Conservation (phyloP, 2,329 filamentous ascomycete species). For the Daldinia eschscholtzii region DNA sequence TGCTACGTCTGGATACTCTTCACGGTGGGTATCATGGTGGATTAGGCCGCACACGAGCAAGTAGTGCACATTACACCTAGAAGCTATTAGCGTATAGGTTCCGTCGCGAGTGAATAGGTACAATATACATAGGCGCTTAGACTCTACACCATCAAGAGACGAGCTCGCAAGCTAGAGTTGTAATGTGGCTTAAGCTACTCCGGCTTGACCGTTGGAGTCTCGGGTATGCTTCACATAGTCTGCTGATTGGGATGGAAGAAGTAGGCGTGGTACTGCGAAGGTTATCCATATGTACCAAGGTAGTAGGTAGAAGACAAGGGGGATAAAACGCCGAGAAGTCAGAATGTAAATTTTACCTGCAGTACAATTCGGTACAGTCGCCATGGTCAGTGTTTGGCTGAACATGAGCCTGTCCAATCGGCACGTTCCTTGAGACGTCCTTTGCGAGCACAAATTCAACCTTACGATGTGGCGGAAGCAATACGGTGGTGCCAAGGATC, state of each 20-base stretch:
- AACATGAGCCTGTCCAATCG: slow-evolving; percentile 33
- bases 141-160: slow-evolving; percentile 16
- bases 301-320: slow-evolving; percentile 25
- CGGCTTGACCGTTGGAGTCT: slow-evolving; percentile 35
- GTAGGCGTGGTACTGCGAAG: slow-evolving; percentile 31
- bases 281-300: slow-evolving; percentile 28
- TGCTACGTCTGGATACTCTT: slow-evolving; percentile 9
- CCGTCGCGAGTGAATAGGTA: neutral
- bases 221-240: slow-evolving; percentile 29
- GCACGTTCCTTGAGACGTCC: slow-evolving; percentile 39
- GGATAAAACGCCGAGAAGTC: slow-evolving; percentile 35
- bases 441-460: slow-evolving; percentile 20
- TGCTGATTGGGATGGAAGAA: slow-evolving; percentile 31
- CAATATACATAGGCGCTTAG: slow-evolving; percentile 10
- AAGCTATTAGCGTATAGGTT: slow-evolving; percentile 17
- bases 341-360: slow-evolving; percentile 38
- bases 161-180: slow-evolving; percentile 21
- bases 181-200: slow-evolving; percentile 40
- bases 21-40: slow-evolving; percentile 11
- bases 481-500: slow-evolving; percentile 22
- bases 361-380: slow-evolving; percentile 18
- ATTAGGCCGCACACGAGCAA: slow-evolving; percentile 14
- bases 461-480: slow-evolving; percentile 23
- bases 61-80: slow-evolving; percentile 12
- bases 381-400: slow-evolving; percentile 23